Percentiles rank a stretch among this genome's conserved stretches.
Conservation (phyloP, 1,139 yeast genomes). For the Komagataea norvegica region DNA sequence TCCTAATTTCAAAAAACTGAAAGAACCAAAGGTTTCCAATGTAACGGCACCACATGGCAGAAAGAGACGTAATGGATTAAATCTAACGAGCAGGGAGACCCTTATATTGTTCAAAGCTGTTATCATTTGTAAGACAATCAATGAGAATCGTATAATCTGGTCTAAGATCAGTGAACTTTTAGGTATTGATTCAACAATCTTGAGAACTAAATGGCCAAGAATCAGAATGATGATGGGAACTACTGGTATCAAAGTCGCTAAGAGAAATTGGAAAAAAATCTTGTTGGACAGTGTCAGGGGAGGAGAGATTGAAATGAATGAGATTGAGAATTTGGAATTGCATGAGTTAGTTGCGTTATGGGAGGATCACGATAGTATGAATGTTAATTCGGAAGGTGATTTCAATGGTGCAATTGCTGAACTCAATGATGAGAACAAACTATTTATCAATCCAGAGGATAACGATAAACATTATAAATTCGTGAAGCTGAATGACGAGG, state of each 20-base stretch:
- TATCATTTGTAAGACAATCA: slow-evolving; percentile 55
- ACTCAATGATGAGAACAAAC: slow-evolving; percentile 24
- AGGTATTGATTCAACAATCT: slow-evolving; percentile 33
- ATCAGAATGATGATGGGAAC: slow-evolving; percentile 56
- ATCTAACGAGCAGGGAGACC: slow-evolving; percentile 37
- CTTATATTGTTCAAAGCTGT: slow-evolving; percentile 52
- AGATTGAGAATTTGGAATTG: slow-evolving; percentile 46
- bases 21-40: slow-evolving; percentile 1
- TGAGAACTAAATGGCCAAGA: slow-evolving; percentile 58
- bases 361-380: slow-evolving; percentile 41
- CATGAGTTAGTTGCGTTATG: slow-evolving; percentile 50
- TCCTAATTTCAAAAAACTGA: slow-evolving; percentile 4
- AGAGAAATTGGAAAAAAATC: slow-evolving; percentile 54
- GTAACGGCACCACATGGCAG: slow-evolving; percentile 3
- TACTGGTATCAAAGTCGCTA: slow-evolving; percentile 47
- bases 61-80: slow-evolving; percentile 23
- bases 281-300: slow-evolving; percentile 49
- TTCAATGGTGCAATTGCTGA: slow-evolving; percentile 8
- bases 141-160: slow-evolving; percentile 53
- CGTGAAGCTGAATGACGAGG: slow-evolving; percentile 27
- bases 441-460: slow-evolving; percentile 30
- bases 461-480: slow-evolving; percentile 27
- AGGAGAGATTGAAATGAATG: slow-evolving; percentile 41
- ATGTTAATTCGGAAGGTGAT: not conserved
- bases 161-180: slow-evolving; percentile 46